These are phyloP conservation scores for Colletotrichum chrysophilum DNA, from an alignment of 2,329 filamentous ascomycete species.

Conservation along the genomic window DNA sequence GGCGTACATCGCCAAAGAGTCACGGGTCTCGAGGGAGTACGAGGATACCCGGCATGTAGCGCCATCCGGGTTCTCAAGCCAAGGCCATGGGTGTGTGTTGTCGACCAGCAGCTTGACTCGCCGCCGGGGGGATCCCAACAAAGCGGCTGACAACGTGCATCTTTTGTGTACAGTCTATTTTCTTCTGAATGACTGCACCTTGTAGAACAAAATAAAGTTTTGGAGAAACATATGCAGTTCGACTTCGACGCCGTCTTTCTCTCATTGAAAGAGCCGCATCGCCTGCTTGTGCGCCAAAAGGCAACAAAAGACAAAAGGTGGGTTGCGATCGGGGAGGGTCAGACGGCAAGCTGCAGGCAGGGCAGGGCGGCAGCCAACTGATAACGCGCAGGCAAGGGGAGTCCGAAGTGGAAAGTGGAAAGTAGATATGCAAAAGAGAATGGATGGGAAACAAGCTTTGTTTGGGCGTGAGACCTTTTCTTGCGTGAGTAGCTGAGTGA, in stretches of 20 bases:
- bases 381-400: background rate
- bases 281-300: background rate
- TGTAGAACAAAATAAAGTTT: background rate
- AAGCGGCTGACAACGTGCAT: background rate
- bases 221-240: background rate
- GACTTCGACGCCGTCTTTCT: background rate
- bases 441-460: constrained; percentile 12
- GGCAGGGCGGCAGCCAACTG: background rate
- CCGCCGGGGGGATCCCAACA: background rate
- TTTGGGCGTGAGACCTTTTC: constrained; percentile 8
- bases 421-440: background rate
- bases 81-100: constrained; percentile 2
- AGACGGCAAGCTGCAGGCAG: constrained; percentile 8
- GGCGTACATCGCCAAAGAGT: constrained; percentile 34
- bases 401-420: background rate
- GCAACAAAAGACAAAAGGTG: background rate
- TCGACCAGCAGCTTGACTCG: constrained; percentile 14
- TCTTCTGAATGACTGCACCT: background rate
- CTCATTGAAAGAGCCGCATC: background rate
- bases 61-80: constrained; percentile 19
- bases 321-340: constrained; percentile 1
- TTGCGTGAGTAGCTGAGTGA: background rate
- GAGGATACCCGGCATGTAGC: background rate
- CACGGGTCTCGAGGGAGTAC: constrained; percentile 7
- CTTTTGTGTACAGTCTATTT: background rate